Base-by-base conservation (phyloP, 768 basidiomycete species). In the Grammothele lineata region DNA sequence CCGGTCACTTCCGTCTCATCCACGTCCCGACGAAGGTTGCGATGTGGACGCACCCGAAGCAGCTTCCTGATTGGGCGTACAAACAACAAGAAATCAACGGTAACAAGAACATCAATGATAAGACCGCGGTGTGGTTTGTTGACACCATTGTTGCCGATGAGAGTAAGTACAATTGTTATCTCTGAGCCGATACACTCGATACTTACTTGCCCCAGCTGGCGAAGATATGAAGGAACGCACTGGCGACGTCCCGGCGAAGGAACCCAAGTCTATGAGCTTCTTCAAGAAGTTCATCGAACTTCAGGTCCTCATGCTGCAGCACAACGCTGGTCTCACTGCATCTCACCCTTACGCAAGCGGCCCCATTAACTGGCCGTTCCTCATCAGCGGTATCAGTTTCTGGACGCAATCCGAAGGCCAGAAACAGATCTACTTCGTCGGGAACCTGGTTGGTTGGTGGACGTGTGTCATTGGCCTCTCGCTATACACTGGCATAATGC, bases 331-430 rank as follows among this genome's bases (percentile, higher is more conserved):
- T 18, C 74, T 99, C 54, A 95, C 92, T 21, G 89, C 92, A n/a
- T 89, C 87, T 4, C 96, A 99, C 63, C 96, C 96, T 34, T 99
- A 99, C 63, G 93, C 96, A 3, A 90, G 88, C 49, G 76, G 76
- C n/a, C 93, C 96, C 5, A 85, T 97, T 68, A 93, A 95, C 63
- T 99, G 96, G 96, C 96, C 96, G 5, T 98, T 98, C 83, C 78
- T 93, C 32, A 68, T 97, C 23, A 91, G 75, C 53, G 96, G 96
- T 40, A 98, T 99, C 70, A 94, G 92, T 62, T 98, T 98, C 77
- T 99, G 96, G 96, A 99, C 96, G 4, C 76, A 89, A 57, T 83
- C 76, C 46, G 85, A 85, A 5, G 73, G 74, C 10, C 84, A 90
- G 62, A 85, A 88, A 65, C 96, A 99, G 66, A 93, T 99, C 43